Evolutionary conservation across 208 protist genomes (phyloP).

Genomic region (Herpetomonas tarakana): DNA sequence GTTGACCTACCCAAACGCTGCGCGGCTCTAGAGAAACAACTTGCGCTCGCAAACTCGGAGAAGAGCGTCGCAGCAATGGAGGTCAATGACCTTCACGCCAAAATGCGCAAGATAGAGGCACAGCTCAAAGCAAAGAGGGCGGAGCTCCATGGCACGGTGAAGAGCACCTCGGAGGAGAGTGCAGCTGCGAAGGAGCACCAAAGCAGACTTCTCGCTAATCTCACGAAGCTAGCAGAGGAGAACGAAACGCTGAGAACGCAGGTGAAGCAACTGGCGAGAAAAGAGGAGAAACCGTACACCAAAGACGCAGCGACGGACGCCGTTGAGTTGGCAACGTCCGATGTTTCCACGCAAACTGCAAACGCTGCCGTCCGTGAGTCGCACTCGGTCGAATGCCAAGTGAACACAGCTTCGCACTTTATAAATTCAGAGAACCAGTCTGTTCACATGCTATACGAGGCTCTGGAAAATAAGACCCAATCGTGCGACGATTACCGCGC

Average conservation of each 20-base stretch:
- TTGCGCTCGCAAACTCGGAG: conserved; percentile 61
- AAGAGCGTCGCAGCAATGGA: conserved; percentile 57
- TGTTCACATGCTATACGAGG: conserved; percentile 30
- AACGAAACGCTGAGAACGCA: conserved; percentile 2
- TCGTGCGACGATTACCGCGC: conserved; percentile 64
- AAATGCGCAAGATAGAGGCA: conserved; percentile 51
- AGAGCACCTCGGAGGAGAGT: conserved; percentile 9
- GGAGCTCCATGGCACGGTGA: conserved; percentile 29
- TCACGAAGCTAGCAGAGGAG: conserved; percentile 19
- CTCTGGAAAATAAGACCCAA: conserved; percentile 60
- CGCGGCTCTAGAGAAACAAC: conserved; percentile 63
- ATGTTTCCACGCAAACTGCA: conserved; percentile 1
- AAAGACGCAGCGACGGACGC: not conserved
- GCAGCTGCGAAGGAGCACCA: conserved; percentile 10
- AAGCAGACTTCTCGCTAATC: conserved; percentile 10
- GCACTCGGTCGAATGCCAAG: conserved; percentile 41
- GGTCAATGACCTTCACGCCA: conserved; percentile 44
- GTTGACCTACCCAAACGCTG: conserved; percentile 47
- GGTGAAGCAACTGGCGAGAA: not conserved
- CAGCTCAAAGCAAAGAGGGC: conserved; percentile 37
- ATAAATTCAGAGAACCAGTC: conserved; percentile 25
- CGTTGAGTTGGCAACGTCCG: too few relatives aligned
- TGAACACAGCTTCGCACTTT: conserved; percentile 16
- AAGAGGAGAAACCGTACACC: not conserved
- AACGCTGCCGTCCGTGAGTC: not conserved